These are phyloP conservation scores for Tetragonia tetragonoides DNA, from an alignment of 148 eudicot species.

Conservation along the genomic window DNA sequence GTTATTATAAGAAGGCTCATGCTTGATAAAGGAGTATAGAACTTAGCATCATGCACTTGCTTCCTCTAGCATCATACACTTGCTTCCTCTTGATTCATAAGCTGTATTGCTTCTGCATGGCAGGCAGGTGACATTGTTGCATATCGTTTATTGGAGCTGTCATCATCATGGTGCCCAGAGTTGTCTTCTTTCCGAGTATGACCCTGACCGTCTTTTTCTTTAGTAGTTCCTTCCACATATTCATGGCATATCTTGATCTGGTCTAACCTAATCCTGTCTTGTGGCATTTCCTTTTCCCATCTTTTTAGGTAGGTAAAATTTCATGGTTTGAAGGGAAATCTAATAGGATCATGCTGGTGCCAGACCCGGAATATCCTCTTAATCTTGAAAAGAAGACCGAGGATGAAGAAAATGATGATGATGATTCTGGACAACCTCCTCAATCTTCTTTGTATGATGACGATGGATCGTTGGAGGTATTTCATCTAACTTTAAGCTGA, in stretches of 20 bases:
- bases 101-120: conserved; percentile 25
- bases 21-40: background rate
- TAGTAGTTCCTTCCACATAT: background rate
- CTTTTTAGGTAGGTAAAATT: conserved; percentile 62
- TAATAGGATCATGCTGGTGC: conserved; percentile 39
- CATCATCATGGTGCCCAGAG: conserved; percentile 85
- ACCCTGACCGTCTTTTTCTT: conserved; percentile 2
- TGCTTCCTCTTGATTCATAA: conserved; percentile 7
- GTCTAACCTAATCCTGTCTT: background rate
- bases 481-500: conserved; percentile 6
- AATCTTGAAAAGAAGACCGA: conserved; percentile 35
- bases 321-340: conserved; percentile 44
- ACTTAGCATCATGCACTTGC: background rate
- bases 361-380: conserved; percentile 66
- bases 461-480: conserved; percentile 96
- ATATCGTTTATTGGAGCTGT: conserved; percentile 81
- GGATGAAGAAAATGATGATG: conserved; percentile 43
- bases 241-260: background rate
- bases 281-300: background rate
- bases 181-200: conserved; percentile 58
- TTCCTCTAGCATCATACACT: background rate
- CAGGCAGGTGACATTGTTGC: conserved; percentile 90
- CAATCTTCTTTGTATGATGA: conserved; percentile 61
- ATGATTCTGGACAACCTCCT: conserved; percentile 39
- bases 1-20: background rate